Conservation (phyloP, 805 yeast species). For the Saturnispora kantuleensis region DNA sequence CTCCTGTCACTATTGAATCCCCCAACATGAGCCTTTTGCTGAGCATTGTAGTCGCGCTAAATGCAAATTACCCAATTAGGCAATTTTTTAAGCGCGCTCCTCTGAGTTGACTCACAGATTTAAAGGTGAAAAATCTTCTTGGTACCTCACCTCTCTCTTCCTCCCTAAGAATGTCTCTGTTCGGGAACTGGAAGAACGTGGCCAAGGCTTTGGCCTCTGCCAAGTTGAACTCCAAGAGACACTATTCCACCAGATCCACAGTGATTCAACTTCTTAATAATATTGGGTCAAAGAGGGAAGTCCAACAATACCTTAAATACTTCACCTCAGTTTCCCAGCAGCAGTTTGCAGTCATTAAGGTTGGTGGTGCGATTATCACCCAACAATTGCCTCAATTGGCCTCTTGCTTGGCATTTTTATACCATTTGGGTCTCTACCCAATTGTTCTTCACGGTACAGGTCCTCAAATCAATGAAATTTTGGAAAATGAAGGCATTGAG, state of each 20-base stretch:
- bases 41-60: neutral
- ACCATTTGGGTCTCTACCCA: constrained; percentile 96
- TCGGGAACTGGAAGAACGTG: neutral
- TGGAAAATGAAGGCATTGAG: constrained; percentile 90
- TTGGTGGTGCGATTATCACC: constrained; percentile 98
- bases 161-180: neutral
- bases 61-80: constrained; percentile 4
- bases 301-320: constrained; percentile 92
- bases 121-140: neutral
- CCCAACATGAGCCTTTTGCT: neutral
- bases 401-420: constrained; percentile 87
- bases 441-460: constrained; percentile 98
- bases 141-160: neutral
- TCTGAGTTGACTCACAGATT: constrained; percentile 3
- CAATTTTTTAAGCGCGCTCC: constrained; percentile 5
- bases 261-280: constrained; percentile 91
- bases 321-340: constrained; percentile 94
- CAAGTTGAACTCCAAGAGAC: constrained; percentile 1
- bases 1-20: too few relatives aligned
- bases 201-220: neutral
- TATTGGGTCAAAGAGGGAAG: constrained; percentile 96
- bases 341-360: constrained; percentile 96
- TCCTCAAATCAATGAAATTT: constrained; percentile 91
- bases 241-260: constrained; percentile 76
- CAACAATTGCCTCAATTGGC: constrained; percentile 90